Evolutionary conservation across 1,284 basidiomycete species (phyloP).

Genomic region (Pyrrhoderma noxium): DNA sequence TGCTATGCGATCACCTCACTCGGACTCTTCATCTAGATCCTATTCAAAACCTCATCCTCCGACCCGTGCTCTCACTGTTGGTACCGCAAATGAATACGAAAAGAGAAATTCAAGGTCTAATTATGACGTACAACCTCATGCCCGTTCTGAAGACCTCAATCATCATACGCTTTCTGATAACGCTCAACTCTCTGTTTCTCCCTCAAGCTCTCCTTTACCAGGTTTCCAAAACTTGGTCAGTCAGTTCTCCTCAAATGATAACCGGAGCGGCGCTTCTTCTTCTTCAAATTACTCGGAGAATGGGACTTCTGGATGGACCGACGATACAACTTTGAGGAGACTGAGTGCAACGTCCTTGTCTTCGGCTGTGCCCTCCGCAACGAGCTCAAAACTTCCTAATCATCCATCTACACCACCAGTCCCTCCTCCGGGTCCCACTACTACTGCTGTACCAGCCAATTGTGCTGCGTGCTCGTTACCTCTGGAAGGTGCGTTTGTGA

Average conservation of each 20-base stretch:
- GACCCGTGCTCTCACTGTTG: slow-evolving; percentile 53
- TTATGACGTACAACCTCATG: slow-evolving; percentile 33
- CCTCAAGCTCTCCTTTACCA: slow-evolving; percentile 34
- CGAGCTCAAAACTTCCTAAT: slow-evolving; percentile 9
- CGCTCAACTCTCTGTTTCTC: slow-evolving; percentile 5
- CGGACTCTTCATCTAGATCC: slow-evolving; percentile 1
- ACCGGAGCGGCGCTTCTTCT: slow-evolving; percentile 15
- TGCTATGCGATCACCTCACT: slow-evolving; percentile 12
- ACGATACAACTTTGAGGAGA: slow-evolving; percentile 14
- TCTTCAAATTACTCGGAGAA: slow-evolving; percentile 18
- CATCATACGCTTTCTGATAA: slow-evolving; percentile 39
- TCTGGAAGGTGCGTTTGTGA: slow-evolving; percentile 93
- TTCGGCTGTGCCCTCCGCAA: slow-evolving; percentile 11
- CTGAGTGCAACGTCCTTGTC: slow-evolving; percentile 14
- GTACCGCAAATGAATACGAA: slow-evolving; percentile 44
- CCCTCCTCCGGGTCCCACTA: too few relatives aligned
- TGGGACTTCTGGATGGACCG: slow-evolving; percentile 2
- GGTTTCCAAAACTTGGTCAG: slow-evolving; percentile 34
- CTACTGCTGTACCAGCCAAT: slow-evolving; percentile 46
- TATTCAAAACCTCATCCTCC: slow-evolving; percentile 34
- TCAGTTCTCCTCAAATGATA: slow-evolving; percentile 16
- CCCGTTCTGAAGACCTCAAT: slow-evolving; percentile 67
- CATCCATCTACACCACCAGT: slow-evolving; percentile 16
- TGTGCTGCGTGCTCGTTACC: slow-evolving; percentile 68
- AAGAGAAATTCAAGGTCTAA: slow-evolving; percentile 37